These are phyloP conservation scores for Parafenestella ontariensis DNA, from an alignment of 2,329 filamentous ascomycete species.

Conservation along the genomic window DNA sequence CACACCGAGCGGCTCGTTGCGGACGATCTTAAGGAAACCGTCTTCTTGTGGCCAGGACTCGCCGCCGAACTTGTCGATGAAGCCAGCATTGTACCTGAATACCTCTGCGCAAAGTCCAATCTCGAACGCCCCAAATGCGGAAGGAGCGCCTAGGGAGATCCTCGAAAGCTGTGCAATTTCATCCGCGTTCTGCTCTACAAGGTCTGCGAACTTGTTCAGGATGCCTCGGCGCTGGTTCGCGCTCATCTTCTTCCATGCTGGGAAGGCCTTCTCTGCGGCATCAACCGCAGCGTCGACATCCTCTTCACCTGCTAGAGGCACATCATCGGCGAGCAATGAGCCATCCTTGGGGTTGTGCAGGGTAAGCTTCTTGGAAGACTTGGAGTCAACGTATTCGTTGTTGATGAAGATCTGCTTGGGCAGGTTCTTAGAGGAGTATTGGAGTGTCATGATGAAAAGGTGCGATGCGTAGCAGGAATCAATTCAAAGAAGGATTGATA, in stretches of 20 bases:
- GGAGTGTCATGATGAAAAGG: conserved; percentile 34
- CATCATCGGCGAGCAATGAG: conserved; percentile 58
- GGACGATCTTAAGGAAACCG: conserved; percentile 54
- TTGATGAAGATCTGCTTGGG: conserved; percentile 51
- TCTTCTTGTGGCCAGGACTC: conserved; percentile 53
- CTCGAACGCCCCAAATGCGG: conserved; percentile 55
- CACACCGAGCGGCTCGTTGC: conserved; percentile 53
- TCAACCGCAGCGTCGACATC: conserved; percentile 57
- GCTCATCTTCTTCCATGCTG: conserved; percentile 48
- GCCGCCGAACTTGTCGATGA: conserved; percentile 44
- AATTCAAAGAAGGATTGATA: not conserved
- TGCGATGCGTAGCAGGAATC: not conserved
- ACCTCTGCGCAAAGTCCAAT: conserved; percentile 48
- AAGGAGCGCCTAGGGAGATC: conserved; percentile 57
- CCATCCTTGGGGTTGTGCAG: conserved; percentile 60
- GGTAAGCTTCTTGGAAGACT: conserved; percentile 56
- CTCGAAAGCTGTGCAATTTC: conserved; percentile 46
- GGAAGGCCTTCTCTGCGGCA: conserved; percentile 58
- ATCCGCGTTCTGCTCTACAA: conserved; percentile 34
- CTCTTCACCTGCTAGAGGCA: conserved; percentile 54
- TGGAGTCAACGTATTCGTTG: conserved; percentile 46
- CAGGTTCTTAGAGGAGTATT: conserved; percentile 45
- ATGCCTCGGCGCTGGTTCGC: conserved; percentile 37
- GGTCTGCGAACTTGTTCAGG: conserved; percentile 42
- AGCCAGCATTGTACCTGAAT: conserved; percentile 47